phyloP scores from a whole-genome alignment of 129 eudicot species.

The Escallonia rubra region DNA sequence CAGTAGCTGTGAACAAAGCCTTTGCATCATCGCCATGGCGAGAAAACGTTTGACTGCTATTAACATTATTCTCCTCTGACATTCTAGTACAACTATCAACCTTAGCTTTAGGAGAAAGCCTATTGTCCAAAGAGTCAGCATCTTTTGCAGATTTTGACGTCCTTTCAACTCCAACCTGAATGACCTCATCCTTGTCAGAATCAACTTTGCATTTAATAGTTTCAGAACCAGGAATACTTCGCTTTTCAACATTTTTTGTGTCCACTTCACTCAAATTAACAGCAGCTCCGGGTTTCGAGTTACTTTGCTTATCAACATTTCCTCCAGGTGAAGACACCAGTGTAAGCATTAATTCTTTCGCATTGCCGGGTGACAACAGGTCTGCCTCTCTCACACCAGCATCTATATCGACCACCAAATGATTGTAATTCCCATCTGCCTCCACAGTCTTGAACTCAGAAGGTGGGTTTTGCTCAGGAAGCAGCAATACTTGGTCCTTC shows the following conservation, averaged over 20 bases:
- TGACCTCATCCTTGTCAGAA: constrained; percentile 6
- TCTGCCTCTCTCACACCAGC: too few species aligned
- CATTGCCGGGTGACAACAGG: not conserved
- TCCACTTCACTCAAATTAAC: not conserved
- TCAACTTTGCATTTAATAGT: constrained; percentile 2
- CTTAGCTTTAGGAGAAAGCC: constrained; percentile 35
- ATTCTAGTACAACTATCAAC: constrained; percentile 15
- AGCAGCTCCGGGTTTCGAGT: constrained; percentile 1
- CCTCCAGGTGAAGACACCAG: constrained; percentile 4
- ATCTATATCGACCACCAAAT: constrained; percentile 1
- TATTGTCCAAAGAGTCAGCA: constrained; percentile 21
- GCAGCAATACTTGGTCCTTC: constrained; percentile 25
- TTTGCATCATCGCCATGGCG: constrained; percentile 25
- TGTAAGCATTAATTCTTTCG: not conserved
- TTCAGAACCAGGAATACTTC: not conserved
- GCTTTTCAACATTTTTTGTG: not conserved
- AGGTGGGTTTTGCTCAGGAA: constrained; percentile 17
- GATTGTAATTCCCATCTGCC: constrained; percentile 5
- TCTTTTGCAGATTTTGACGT: constrained; percentile 14
- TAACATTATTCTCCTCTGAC: constrained; percentile 7
- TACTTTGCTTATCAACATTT: not conserved
- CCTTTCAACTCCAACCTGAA: constrained; percentile 22
- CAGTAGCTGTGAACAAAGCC: constrained; percentile 6
- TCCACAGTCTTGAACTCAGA: constrained; percentile 2
- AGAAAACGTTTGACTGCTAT: constrained; percentile 14